phyloP scores from a whole-genome alignment of 352 stramenopile species.

The Phytophthora pisi region DNA sequence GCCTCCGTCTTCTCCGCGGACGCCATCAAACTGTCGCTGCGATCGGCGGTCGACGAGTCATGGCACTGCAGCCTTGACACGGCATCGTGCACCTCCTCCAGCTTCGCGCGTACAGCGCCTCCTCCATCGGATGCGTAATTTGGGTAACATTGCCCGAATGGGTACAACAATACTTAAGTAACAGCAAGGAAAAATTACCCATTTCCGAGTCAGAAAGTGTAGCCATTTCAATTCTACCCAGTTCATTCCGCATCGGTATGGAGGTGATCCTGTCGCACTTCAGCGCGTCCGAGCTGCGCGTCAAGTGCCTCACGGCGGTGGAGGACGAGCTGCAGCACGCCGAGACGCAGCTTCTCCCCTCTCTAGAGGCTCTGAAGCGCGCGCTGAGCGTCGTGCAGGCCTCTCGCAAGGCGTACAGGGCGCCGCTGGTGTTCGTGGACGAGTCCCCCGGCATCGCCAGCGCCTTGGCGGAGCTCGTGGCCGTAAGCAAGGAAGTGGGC shows the following conservation, averaged over 20 bases:
- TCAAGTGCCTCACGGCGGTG: slow-evolving; percentile 22
- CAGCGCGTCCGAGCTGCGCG: slow-evolving; percentile 17
- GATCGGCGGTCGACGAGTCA: not conserved
- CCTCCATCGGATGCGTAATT: not conserved
- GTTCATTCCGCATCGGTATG: not conserved
- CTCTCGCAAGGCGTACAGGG: slow-evolving; percentile 15
- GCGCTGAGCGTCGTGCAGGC: slow-evolving; percentile 14
- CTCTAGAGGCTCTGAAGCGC: slow-evolving; percentile 12
- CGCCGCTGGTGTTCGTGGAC: slow-evolving; percentile 7
- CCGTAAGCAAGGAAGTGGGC: slow-evolving; percentile 18
- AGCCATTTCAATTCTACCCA: no score
- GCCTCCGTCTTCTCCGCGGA: not conserved
- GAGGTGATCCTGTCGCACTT: slow-evolving; percentile 22
- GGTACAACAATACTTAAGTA: no score
- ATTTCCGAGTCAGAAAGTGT: no score
- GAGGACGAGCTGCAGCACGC: slow-evolving; percentile 13
- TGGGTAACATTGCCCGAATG: no score
- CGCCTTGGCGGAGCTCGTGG: slow-evolving; percentile 11
- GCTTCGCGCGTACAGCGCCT: slow-evolving; percentile 3
- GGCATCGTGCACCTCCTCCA: slow-evolving; percentile 19
- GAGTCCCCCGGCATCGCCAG: slow-evolving; percentile 8
- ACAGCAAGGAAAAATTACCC: no score
- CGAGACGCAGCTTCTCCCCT: slow-evolving; percentile 6
- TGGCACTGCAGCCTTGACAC: slow-evolving; percentile 15
- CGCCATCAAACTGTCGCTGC: slow-evolving; percentile 4